These are phyloP conservation scores for Colletotrichum liaoningense DNA, from an alignment of 2,329 filamentous ascomycete genomes.

Conservation along the genomic window DNA sequence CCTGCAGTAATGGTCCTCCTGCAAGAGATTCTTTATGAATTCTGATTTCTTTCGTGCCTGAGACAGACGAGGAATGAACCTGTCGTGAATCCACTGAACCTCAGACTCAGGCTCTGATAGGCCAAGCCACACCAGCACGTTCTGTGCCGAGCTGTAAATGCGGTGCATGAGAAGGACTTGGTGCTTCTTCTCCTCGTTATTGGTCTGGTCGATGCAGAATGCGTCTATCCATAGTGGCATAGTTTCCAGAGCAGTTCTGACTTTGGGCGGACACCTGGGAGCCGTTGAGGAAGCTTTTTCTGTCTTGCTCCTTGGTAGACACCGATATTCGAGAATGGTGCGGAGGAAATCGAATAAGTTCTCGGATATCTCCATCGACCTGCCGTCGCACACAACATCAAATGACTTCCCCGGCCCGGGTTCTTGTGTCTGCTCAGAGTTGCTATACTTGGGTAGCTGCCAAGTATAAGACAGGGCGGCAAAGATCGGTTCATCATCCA, in stretches of 20 bases:
- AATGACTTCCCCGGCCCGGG: not conserved
- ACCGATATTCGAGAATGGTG: not conserved
- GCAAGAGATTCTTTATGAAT: not conserved
- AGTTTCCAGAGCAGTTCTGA: fast-evolving
- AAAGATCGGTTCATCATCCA: not conserved
- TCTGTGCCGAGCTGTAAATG: constrained; percentile 28
- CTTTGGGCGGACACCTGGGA: not conserved
- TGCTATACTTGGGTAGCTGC: not conserved
- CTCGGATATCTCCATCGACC: not conserved
- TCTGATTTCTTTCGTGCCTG: not conserved
- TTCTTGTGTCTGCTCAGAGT: not conserved
- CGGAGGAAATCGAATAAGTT: not conserved
- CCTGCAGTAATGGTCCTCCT: not conserved
- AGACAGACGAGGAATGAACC: constrained; percentile 2
- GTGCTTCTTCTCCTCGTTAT: constrained; percentile 23
- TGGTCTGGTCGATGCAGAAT: constrained; percentile 37
- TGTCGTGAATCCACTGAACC: constrained; percentile 12
- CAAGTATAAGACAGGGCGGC: not conserved
- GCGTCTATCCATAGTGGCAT: constrained; percentile 36
- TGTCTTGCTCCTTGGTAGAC: no score
- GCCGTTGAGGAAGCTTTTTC: no score
- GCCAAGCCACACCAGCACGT: constrained; percentile 34
- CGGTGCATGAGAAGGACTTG: constrained; percentile 37
- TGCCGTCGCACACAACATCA: not conserved
- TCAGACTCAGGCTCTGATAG: not conserved